Conservation (phyloP, 208 protist genomes). For the Tritrichomonas musculus region DNA sequence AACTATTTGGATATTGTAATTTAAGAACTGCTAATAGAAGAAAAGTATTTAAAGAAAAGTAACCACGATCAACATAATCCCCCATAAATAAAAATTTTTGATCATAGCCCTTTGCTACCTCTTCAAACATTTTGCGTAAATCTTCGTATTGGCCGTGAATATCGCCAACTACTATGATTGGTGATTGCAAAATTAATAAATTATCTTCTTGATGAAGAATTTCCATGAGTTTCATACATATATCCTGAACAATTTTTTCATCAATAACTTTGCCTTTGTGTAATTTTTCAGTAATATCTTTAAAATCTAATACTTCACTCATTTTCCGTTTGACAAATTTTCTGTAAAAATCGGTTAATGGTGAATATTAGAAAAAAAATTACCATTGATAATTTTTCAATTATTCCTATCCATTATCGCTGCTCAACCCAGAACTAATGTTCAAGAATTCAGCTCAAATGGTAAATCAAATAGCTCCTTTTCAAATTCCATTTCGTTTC, state of each 20-base stretch:
- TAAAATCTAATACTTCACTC: slow-evolving; percentile 45
- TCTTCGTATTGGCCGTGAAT: slow-evolving; percentile 40
- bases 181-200: neutral
- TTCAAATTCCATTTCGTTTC: too few relatives aligned
- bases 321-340: too few relatives aligned
- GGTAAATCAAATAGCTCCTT: too few relatives aligned
- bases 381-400: too few relatives aligned
- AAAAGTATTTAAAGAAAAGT: slow-evolving; percentile 69
- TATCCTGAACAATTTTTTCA: slow-evolving; percentile 50
- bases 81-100: slow-evolving; percentile 95
- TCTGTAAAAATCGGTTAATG: too few relatives aligned
- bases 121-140: slow-evolving; percentile 76
- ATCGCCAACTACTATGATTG: slow-evolving; percentile 37
- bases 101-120: slow-evolving; percentile 62
- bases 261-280: slow-evolving; percentile 55
- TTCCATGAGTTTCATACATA: neutral
- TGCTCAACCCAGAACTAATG: too few relatives aligned
- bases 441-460: too few relatives aligned
- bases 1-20: slow-evolving; percentile 65
- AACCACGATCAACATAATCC: slow-evolving; percentile 42
- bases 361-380: too few relatives aligned
- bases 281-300: slow-evolving; percentile 57
- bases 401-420: too few relatives aligned
- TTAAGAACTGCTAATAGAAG: slow-evolving; percentile 77
- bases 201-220: neutral